A percentile compares a stretch with the other conserved stretches of the same genome.
Evolutionary conservation across 768 basidiomycete genomes (phyloP).

Genomic region (Phylloporus arenicola): DNA sequence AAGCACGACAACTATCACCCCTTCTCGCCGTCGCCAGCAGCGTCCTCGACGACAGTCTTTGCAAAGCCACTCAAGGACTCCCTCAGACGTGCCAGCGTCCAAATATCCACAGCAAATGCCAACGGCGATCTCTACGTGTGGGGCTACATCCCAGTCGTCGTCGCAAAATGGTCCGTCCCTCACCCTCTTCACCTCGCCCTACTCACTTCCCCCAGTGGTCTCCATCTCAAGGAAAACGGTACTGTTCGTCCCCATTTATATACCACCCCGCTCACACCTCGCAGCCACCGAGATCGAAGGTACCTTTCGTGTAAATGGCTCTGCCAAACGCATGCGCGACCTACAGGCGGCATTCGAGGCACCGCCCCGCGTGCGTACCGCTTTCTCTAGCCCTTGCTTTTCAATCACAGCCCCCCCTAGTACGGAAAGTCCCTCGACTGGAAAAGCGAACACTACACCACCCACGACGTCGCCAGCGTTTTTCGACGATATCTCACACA

Average conservation of each 20-base stretch:
- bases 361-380: constrained; percentile 66
- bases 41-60: constrained; percentile 55
- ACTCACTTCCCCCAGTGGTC: constrained; percentile 49
- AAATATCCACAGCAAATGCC: constrained; percentile 84
- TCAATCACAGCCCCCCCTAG: constrained; percentile 36
- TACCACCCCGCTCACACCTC: background rate
- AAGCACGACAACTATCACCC: constrained; percentile 44
- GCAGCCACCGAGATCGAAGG: constrained; percentile 87
- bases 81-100: constrained; percentile 82
- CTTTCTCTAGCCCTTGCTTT: no score
- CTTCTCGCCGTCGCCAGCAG: constrained; percentile 12
- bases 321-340: constrained; percentile 91
- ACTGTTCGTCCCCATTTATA: constrained; percentile 1
- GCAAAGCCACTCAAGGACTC: constrained; percentile 81
- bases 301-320: constrained; percentile 94
- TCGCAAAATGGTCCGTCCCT: constrained; percentile 85
- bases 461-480: constrained; percentile 96
- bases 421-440: constrained; percentile 94
- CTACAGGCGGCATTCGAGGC: constrained; percentile 87
- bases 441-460: constrained; percentile 79
- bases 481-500: constrained; percentile 93
- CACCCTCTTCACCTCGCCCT: background rate
- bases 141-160: constrained; percentile 95
- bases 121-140: constrained; percentile 83
- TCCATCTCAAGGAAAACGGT: constrained; percentile 95